Percentiles rank a stretch among this genome's conserved stretches.
Evolutionary conservation across 1,284 basidiomycete species (phyloP).

Genomic region (Sporisorium sorghi): DNA sequence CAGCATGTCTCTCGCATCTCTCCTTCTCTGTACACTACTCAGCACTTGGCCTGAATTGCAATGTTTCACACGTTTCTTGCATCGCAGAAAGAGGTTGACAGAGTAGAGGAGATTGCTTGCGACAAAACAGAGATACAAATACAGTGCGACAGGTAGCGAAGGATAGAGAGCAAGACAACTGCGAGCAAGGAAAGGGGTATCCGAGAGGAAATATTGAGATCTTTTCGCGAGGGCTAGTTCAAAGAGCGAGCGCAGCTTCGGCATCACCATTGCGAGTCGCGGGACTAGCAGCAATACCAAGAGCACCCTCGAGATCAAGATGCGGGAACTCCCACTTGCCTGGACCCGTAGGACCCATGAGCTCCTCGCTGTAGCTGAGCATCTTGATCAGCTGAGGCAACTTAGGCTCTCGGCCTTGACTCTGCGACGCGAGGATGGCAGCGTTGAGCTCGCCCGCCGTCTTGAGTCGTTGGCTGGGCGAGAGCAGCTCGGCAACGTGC

Average conservation of each 20-base stretch:
- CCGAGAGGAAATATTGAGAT: no score
- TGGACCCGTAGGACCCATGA: conserved; percentile 75
- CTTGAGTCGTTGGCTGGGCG: conserved; percentile 86
- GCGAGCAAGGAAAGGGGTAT: conserved; percentile 19
- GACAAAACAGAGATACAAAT: conserved; percentile 27
- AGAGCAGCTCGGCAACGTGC: conserved; percentile 80
- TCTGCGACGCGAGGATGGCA: conserved; percentile 89
- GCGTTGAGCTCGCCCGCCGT: conserved; percentile 92
- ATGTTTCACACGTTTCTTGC: no score
- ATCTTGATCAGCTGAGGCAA: conserved; percentile 85
- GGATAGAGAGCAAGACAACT: not conserved
- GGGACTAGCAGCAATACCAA: conserved; percentile 25
- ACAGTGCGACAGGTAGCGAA: conserved; percentile 6
- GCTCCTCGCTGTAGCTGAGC: conserved; percentile 86
- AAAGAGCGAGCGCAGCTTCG: conserved; percentile 19
- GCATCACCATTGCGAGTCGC: conserved; percentile 17
- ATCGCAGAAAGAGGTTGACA: not conserved
- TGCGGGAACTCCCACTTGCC: conserved; percentile 60
- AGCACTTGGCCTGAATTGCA: no score
- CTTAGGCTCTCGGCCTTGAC: conserved; percentile 92
- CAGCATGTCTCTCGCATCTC: conserved; percentile 1
- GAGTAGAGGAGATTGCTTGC: conserved; percentile 14
- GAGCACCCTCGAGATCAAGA: conserved; percentile 51
- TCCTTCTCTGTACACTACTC: conserved; percentile 27
- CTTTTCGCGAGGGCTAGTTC: not conserved